These are phyloP conservation scores for Halophytophthora polymorphica DNA, from an alignment of 352 stramenopile genomes.

Conservation along the genomic window DNA sequence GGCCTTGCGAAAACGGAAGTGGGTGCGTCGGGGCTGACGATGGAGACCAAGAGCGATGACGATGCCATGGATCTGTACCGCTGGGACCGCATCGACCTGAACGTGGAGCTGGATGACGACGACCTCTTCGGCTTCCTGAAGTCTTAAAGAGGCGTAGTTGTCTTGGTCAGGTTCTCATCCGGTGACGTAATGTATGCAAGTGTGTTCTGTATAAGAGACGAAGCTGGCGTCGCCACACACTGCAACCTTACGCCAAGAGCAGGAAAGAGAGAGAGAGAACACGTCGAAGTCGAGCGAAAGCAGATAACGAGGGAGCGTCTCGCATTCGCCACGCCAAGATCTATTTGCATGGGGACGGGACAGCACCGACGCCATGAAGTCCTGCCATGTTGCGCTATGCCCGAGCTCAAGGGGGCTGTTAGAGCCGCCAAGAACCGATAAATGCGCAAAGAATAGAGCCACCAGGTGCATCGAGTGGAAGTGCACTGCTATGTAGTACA, in stretches of 20 bases:
- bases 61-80: slow-evolving; percentile 71
- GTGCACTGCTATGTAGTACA: no score
- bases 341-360: no score
- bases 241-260: background rate
- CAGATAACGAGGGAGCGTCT: no score
- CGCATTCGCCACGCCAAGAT: no score
- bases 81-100: slow-evolving; percentile 80
- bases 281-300: no score
- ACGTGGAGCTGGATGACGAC: slow-evolving; percentile 81
- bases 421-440: background rate
- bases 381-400: no score
- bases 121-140: slow-evolving; percentile 87
- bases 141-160: slow-evolving; percentile 31
- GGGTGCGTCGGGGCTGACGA: slow-evolving; percentile 6
- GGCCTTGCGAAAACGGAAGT: slow-evolving; percentile 7
- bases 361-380: no score
- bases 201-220: slow-evolving; percentile 25
- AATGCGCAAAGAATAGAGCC: slow-evolving; percentile 3
- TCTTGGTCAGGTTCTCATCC: slow-evolving; percentile 5
- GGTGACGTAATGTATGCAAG: slow-evolving; percentile 20
- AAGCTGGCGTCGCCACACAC: slow-evolving; percentile 18
- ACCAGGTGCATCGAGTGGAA: slow-evolving; percentile 20
- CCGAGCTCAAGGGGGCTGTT: no score
- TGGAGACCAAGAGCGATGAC: slow-evolving; percentile 33
- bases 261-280: no score